Conservation (phyloP, 371 early-diverging fungal genomes). For the Conidiobolus incongruus region DNA sequence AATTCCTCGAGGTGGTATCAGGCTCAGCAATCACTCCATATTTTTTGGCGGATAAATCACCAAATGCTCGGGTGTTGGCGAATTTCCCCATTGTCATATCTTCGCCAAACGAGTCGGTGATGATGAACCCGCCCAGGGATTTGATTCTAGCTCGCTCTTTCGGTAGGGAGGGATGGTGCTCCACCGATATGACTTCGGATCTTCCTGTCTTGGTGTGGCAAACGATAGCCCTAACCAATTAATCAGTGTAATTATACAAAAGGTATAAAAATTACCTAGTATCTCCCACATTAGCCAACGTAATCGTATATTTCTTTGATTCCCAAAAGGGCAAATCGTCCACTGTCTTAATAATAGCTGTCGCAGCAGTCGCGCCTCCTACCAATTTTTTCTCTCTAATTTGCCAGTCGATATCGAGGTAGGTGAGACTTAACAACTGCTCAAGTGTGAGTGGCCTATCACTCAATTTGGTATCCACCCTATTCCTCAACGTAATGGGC, state of each 20-base stretch:
- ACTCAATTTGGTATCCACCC: no score
- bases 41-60: slow-evolving; percentile 40
- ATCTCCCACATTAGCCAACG: slow-evolving; percentile 37
- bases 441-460: slow-evolving; percentile 17
- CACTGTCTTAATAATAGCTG: slow-evolving; percentile 26
- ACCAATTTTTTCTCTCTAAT: slow-evolving; percentile 12
- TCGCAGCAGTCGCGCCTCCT: slow-evolving; percentile 33
- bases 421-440: slow-evolving; percentile 25
- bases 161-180: slow-evolving; percentile 36
- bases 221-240: slow-evolving; percentile 11
- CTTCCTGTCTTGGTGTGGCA: slow-evolving; percentile 28
- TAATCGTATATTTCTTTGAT: slow-evolving; percentile 20
- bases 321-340: slow-evolving; percentile 31
- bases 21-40: slow-evolving; percentile 58
- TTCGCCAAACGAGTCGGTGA: slow-evolving; percentile 53
- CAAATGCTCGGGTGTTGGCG: slow-evolving; percentile 49
- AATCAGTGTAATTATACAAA: background rate
- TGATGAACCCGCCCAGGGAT: slow-evolving; percentile 33
- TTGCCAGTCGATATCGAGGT: slow-evolving; percentile 21
- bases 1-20: slow-evolving; percentile 22
- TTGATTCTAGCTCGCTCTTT: slow-evolving; percentile 22
- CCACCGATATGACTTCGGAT: slow-evolving; percentile 23
- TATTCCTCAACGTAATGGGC: no score
- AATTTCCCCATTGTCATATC: slow-evolving; percentile 38
- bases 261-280: slow-evolving; percentile 11